Base-by-base conservation (phyloP, 106 monocot genomes). In the Allium sativum region DNA sequence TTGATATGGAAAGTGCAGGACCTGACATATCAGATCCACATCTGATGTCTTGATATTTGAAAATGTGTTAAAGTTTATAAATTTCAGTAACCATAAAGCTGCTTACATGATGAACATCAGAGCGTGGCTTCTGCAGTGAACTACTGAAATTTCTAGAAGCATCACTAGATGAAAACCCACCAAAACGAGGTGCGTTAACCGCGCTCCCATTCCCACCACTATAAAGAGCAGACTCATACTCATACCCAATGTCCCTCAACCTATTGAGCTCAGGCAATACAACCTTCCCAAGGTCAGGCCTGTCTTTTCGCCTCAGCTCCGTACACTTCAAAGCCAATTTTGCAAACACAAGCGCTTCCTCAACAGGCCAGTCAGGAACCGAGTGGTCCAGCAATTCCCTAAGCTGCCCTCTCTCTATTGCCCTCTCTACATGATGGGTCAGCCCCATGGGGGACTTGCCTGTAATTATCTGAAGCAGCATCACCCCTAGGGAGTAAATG, bases 381-480 rank as follows among this genome's bases (percentile, higher is more conserved):
- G 15, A 16, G 3, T 44, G 72, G 45, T 72, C 72, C 46, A 72
- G 22, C 22, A 72, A 12, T 3, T 72, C 64, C 40, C 18, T 12
- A 31, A 60, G 42, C 41, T 19, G 16, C 0, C 60, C 69, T 10
- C 12, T 69, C 40, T 69, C 69, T 15, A 69, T 60, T 7, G 69
- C 48, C 0, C 60, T 12, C 59, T 59, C 59, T 7, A 93, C 84
- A 40, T 82, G 79, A 75, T 93, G 84, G 0, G 87, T 79, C 6
- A 93, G 70, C 1, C 87, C 87, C 92, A 93, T 93, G 5, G 92
- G 87, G 8, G 81, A 69, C 67, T 72, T 87, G 40, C 84, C 92
- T 0, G 92, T 93, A 67, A 88, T 77, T 52, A 93, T 82, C 70
- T 70, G 92, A 10, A 92, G 84, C 7, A 92, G 73, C 74, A 92